Evolutionary conservation across 2,329 filamentous ascomycete species (phyloP).

Genomic region (Fusarium tuaranense): DNA sequence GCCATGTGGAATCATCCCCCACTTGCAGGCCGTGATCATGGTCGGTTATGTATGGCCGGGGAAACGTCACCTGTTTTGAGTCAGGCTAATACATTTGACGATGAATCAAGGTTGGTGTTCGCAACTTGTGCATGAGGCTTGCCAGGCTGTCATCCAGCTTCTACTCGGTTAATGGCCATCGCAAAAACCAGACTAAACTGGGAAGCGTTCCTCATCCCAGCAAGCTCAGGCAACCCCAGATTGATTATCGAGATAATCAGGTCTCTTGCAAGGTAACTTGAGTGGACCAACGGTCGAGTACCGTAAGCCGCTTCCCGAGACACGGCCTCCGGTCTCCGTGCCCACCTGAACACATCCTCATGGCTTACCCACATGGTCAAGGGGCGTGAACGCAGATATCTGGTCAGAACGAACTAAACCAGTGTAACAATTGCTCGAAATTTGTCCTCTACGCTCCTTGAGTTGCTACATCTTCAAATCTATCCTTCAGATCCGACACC

Average conservation of each 20-base stretch:
- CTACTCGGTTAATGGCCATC: neutral
- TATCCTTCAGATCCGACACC: conserved; percentile 26
- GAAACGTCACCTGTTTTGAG: neutral
- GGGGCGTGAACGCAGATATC: neutral
- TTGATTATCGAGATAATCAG: conserved; percentile 29
- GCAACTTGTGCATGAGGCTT: conserved; percentile 8
- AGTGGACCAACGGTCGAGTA: neutral
- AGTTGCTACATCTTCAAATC: conserved; percentile 9
- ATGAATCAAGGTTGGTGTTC: neutral
- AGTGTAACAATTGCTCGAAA: conserved; percentile 8
- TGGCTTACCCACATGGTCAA: neutral
- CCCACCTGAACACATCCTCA: neutral
- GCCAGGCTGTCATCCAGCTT: neutral
- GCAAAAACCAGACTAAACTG: neutral
- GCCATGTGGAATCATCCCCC: neutral
- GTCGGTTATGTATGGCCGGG: conserved; percentile 3
- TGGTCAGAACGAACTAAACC: neutral
- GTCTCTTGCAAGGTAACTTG: neutral
- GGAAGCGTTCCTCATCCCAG: neutral
- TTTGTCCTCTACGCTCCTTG: conserved; percentile 18
- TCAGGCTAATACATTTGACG: neutral
- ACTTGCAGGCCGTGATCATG: conserved; percentile 1
- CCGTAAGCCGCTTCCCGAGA: neutral
- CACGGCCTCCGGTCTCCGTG: neutral
- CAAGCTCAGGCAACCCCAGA: neutral